phyloP scores from a whole-genome alignment of 495 filamentous ascomycete species.

The Penicilliopsis zonata region DNA sequence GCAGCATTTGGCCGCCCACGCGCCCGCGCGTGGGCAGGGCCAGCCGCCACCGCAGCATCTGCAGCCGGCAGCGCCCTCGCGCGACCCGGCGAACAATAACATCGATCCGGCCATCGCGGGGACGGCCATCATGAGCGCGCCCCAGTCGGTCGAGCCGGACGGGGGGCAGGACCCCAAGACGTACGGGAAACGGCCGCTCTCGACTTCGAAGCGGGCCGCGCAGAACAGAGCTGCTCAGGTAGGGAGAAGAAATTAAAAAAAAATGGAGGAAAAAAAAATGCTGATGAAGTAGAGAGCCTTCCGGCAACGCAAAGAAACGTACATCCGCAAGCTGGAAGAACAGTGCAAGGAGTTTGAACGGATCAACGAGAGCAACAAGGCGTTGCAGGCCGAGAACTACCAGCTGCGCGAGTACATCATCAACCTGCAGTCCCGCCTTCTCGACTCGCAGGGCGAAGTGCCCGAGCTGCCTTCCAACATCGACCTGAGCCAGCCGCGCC shows the following conservation, averaged over 20 bases:
- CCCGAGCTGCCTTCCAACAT: conserved; percentile 67
- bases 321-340: conserved; percentile 93
- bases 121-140: conserved; percentile 23
- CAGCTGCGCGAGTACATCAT: conserved; percentile 84
- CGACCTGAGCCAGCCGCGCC: conserved; percentile 32
- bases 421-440: conserved; percentile 74
- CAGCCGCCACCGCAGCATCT: conserved; percentile 31
- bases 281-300: conserved; percentile 76
- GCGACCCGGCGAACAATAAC: conserved; percentile 36
- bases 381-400: conserved; percentile 77
- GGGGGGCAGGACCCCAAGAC: conserved; percentile 31
- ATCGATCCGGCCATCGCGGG: conserved; percentile 43
- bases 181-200: conserved; percentile 75
- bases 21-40: conserved; percentile 25
- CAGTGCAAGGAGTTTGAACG: conserved; percentile 65
- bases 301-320: conserved; percentile 92
- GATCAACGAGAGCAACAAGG: conserved; percentile 60
- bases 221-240: conserved; percentile 98
- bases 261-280: too few species aligned
- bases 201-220: conserved; percentile 87
- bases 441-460: conserved; percentile 71
- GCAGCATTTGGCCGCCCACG: conserved; percentile 27
- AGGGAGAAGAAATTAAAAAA: too few species aligned
- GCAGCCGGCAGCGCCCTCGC: conserved; percentile 30
- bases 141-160: conserved; percentile 24